A percentile compares a stretch with the other conserved stretches of the same genome.
These are phyloP conservation scores for Hortaea werneckii DNA, from an alignment of 2,329 filamentous ascomycete genomes.

Conservation along the genomic window DNA sequence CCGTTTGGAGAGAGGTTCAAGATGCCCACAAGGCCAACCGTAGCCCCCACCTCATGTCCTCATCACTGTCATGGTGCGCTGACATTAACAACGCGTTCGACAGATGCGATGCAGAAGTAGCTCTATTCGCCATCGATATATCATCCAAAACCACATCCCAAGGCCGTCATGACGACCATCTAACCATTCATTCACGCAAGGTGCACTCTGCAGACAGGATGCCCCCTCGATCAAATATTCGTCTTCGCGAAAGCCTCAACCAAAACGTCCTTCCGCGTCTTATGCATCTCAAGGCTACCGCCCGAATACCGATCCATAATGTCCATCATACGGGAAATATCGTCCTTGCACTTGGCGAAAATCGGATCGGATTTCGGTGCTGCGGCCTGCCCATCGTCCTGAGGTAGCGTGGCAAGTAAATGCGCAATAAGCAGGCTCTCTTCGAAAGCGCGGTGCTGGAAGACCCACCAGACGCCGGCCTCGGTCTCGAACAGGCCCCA, in stretches of 20 bases:
- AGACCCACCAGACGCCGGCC: slow-evolving; percentile 75
- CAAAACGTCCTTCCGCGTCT: slow-evolving; percentile 37
- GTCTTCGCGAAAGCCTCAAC: slow-evolving; percentile 32
- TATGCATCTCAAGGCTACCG: slow-evolving; percentile 36
- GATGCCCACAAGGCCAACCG: no score
- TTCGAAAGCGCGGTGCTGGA: slow-evolving; percentile 70
- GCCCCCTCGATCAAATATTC: slow-evolving; percentile 10
- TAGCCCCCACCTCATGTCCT: no score
- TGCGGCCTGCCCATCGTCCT: slow-evolving; percentile 1
- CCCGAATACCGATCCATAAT: slow-evolving; percentile 33
- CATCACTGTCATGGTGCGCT: no score
- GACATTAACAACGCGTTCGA: no score
- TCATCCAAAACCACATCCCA: no score
- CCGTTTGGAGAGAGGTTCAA: no score
- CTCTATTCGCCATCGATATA: no score
- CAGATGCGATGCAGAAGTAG: no score
- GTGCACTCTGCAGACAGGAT: background rate
- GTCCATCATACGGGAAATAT: slow-evolving; percentile 35
- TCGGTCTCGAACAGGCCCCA: slow-evolving; percentile 59
- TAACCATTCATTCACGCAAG: no score
- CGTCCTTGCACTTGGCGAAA: slow-evolving; percentile 31
- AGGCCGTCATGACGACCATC: no score
- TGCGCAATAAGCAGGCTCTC: slow-evolving; percentile 42
- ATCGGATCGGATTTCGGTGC: slow-evolving; percentile 16
- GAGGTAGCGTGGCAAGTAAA: slow-evolving; percentile 9